Percentiles rank a stretch among this genome's conserved stretches.
Conservation (phyloP, 306 rosid species). For the Cyamopsis tetragonoloba region DNA sequence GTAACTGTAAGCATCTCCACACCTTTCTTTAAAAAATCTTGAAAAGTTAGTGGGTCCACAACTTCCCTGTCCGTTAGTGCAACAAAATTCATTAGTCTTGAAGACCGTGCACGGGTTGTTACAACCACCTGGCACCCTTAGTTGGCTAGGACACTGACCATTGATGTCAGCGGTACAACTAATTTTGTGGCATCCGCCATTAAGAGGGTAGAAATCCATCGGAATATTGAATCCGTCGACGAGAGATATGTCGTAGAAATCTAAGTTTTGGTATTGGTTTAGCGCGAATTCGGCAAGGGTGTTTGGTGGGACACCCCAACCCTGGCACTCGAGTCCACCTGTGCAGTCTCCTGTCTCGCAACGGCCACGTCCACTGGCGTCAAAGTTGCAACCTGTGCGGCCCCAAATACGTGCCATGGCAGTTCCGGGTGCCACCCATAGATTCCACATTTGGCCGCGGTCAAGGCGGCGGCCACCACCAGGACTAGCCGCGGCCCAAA, state of each 20-base stretch:
- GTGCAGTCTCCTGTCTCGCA: slow-evolving; percentile 64
- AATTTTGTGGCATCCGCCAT: slow-evolving; percentile 23
- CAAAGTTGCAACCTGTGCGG: slow-evolving; percentile 62
- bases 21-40: slow-evolving; percentile 37
- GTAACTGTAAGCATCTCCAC: slow-evolving; percentile 42
- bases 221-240: slow-evolving; percentile 56
- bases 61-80: slow-evolving; percentile 24
- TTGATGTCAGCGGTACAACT: slow-evolving; percentile 49
- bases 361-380: slow-evolving; percentile 36
- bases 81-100: slow-evolving; percentile 39
- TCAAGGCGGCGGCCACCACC: slow-evolving; percentile 48
- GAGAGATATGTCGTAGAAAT: slow-evolving; percentile 44
- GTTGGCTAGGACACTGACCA: slow-evolving; percentile 46
- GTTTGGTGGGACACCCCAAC: slow-evolving; percentile 52
- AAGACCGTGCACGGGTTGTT: slow-evolving; percentile 50
- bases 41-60: slow-evolving; percentile 45
- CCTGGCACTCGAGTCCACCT: slow-evolving; percentile 34
- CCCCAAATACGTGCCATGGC: slow-evolving; percentile 56
- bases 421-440: slow-evolving; percentile 34
- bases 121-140: slow-evolving; percentile 47
- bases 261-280: slow-evolving; percentile 34
- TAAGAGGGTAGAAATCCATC: slow-evolving; percentile 43
- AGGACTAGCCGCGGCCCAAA: slow-evolving; percentile 53
- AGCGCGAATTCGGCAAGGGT: slow-evolving; percentile 52
- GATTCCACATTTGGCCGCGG: slow-evolving; percentile 34